Conservation (phyloP, 768 basidiomycete species). For the Xanthoconium stramineum region DNA sequence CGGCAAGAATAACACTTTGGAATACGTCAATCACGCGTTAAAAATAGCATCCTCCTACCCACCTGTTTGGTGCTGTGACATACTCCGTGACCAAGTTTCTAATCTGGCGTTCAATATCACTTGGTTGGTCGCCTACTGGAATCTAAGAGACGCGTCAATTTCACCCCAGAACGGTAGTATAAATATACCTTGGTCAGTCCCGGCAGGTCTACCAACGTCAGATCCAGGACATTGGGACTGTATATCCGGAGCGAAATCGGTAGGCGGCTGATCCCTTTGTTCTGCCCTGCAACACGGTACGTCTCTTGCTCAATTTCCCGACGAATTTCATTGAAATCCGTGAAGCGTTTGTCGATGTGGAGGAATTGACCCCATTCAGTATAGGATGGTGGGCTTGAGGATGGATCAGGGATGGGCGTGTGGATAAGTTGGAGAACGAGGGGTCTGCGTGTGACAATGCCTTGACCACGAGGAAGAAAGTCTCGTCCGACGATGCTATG, state of each 20-base stretch:
- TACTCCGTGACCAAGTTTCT: constrained; percentile 93
- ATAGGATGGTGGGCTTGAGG: constrained; percentile 43
- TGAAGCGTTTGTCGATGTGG: constrained; percentile 93
- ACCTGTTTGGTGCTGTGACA: constrained; percentile 96
- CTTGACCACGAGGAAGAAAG: constrained; percentile 83
- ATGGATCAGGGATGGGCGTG: constrained; percentile 60
- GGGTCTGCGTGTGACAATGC: constrained; percentile 95
- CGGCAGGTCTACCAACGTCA: constrained; percentile 95
- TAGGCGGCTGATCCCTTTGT: constrained; percentile 95
- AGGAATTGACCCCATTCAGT: constrained; percentile 97
- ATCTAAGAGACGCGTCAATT: constrained; percentile 48
- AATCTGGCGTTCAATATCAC: constrained; percentile 97
- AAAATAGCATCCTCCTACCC: constrained; percentile 16
- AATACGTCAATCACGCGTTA: constrained; percentile 5
- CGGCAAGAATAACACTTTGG: constrained; percentile 87
- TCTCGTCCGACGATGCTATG: constrained; percentile 89
- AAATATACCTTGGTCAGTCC: constrained; percentile 86
- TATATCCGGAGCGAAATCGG: constrained; percentile 96
- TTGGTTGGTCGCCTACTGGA: constrained; percentile 95
- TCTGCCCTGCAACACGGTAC: constrained; percentile 94
- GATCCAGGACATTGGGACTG: constrained; percentile 91
- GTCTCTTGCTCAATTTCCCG: constrained; percentile 99
- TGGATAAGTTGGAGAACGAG: constrained; percentile 95
- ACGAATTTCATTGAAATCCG: constrained; percentile 92
- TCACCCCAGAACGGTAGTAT: not conserved